Evolutionary conservation across 2,329 filamentous ascomycete genomes (phyloP).

Genomic region (Curvularia lunata): DNA sequence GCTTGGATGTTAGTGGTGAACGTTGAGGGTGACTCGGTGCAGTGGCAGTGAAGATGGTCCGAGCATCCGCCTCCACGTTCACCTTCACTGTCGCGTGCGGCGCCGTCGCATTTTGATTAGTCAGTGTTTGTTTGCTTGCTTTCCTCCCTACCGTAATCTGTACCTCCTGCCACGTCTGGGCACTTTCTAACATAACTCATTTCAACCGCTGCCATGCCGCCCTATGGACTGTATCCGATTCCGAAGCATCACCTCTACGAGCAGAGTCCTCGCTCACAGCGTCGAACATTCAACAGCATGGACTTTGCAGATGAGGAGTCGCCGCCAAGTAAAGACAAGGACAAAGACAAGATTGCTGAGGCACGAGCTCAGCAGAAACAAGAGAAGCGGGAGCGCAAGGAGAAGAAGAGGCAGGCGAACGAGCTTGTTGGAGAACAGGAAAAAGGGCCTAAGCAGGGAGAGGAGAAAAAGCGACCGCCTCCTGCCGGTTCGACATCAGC

Average conservation of each 20-base stretch:
- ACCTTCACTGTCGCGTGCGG: neutral
- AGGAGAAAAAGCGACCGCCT: conserved; percentile 1
- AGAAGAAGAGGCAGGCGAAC: conserved; percentile 8
- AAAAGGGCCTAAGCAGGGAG: neutral
- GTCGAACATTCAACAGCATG: conserved; percentile 30
- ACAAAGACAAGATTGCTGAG: neutral
- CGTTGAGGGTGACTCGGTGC: too few species aligned
- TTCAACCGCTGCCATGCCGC: conserved; percentile 21
- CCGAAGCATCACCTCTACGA: conserved; percentile 31
- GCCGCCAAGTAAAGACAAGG: neutral
- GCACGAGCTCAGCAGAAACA: conserved; percentile 6
- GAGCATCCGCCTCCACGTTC: neutral
- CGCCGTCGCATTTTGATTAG: neutral
- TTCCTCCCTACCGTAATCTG: neutral
- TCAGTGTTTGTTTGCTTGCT: neutral
- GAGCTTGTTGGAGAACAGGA: neutral
- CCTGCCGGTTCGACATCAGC: neutral
- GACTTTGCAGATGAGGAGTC: conserved; percentile 21
- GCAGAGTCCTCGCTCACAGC: conserved; percentile 3
- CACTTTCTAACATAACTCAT: neutral
- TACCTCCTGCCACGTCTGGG: neutral
- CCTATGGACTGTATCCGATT: conserved; percentile 33
- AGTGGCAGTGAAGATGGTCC: too few species aligned
- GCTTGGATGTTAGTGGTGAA: too few species aligned
- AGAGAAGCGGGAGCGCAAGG: conserved; percentile 15